Conservation (phyloP, 257 asterid genomes). For the Solanum ahanhuiri region DNA sequence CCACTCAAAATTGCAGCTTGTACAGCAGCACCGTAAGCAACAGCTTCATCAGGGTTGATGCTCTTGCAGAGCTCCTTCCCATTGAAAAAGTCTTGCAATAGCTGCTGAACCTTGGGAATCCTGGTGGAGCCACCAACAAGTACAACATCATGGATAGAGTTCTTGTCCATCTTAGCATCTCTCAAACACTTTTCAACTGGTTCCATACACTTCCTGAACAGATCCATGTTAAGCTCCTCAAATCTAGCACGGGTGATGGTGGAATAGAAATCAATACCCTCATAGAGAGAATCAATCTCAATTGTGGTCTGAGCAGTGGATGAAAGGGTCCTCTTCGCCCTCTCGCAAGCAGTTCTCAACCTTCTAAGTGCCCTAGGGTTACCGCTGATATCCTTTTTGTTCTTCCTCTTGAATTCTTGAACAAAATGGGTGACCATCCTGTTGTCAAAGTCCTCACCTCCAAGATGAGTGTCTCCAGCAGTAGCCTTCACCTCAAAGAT, state of each 20-base stretch:
- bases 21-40: conserved; percentile 82
- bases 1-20: conserved; percentile 84
- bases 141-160: conserved; percentile 23
- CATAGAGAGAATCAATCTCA: conserved; percentile 26
- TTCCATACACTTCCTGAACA: conserved; percentile 31
- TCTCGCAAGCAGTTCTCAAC: conserved; percentile 29
- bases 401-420: conserved; percentile 2
- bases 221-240: conserved; percentile 31
- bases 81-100: conserved; percentile 65
- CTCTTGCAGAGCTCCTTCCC: conserved; percentile 91
- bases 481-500: conserved; percentile 58
- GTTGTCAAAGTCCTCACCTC: conserved; percentile 3
- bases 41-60: conserved; percentile 79
- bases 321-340: conserved; percentile 29
- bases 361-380: conserved; percentile 21
- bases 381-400: conserved; percentile 8
- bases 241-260: conserved; percentile 34
- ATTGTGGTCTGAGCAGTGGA: conserved; percentile 31
- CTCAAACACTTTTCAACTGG: conserved; percentile 27
- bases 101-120: conserved; percentile 31
- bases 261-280: conserved; percentile 31
- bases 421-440: conserved; percentile 1
- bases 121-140: conserved; percentile 34
- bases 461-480: conserved; percentile 41
- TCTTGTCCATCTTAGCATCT: conserved; percentile 33